Percentiles rank a stretch among this genome's conserved stretches.
Evolutionary conservation across 768 basidiomycete genomes (phyloP).

Genomic region (Piloderma croceum): DNA sequence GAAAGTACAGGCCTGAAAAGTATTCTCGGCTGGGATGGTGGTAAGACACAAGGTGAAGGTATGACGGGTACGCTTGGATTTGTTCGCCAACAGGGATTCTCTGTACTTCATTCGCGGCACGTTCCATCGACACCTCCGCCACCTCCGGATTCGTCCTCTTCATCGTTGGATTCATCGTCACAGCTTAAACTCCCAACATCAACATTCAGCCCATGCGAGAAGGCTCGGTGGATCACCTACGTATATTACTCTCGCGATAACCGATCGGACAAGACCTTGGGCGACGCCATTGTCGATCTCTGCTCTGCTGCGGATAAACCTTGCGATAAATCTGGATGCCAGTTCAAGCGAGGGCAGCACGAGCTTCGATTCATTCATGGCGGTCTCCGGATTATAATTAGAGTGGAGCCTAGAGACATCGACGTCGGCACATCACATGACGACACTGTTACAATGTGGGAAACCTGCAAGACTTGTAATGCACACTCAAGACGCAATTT

Average conservation of each 20-base stretch:
- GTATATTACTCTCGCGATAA: conserved; percentile 37
- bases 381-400: conserved; percentile 20
- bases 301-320: conserved; percentile 25
- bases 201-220: conserved; percentile 35
- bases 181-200: conserved; percentile 11
- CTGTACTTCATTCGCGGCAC: conserved; percentile 44
- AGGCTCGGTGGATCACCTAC: conserved; percentile 46
- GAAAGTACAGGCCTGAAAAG: conserved; percentile 49
- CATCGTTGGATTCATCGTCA: conserved; percentile 8
- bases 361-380: conserved; percentile 39
- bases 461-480: conserved; percentile 45
- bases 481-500: conserved; percentile 25
- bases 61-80: conserved; percentile 52
- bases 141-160: conserved; percentile 12
- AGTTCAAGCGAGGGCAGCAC: conserved; percentile 35
- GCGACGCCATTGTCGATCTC: conserved; percentile 35
- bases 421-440: no score
- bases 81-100: conserved; percentile 51
- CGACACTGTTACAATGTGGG: conserved; percentile 46
- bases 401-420: conserved; percentile 2
- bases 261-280: conserved; percentile 30
- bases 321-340: conserved; percentile 35
- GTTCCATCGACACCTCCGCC: conserved; percentile 15
- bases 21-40: conserved; percentile 56
- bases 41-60: conserved; percentile 34